Conservation (phyloP, 2,329 filamentous ascomycete species). For the Fusarium chlamydosporum region DNA sequence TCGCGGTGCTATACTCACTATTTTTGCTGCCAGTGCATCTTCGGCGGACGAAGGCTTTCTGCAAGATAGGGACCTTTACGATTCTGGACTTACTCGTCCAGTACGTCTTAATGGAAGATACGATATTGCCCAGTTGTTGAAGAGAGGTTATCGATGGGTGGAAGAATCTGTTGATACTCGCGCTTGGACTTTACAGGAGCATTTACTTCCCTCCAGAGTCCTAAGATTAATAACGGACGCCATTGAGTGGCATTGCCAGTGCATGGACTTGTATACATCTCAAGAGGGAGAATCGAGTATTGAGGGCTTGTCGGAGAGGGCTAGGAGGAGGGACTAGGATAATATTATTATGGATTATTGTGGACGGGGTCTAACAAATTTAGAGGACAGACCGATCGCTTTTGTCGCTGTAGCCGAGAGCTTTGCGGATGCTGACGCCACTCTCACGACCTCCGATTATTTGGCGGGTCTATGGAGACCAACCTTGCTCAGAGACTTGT, state of each 20-base stretch:
- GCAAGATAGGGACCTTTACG: neutral
- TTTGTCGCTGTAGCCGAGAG: neutral
- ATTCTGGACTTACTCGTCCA: neutral
- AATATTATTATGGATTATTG: too few relatives aligned
- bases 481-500: neutral
- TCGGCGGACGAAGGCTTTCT: neutral
- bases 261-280: neutral
- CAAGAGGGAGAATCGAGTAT: neutral
- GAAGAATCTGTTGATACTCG: neutral
- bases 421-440: accelerated
- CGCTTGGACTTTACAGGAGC: neutral
- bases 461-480: neutral
- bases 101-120: accelerated
- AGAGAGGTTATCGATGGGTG: too few relatives aligned
- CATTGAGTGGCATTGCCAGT: neutral
- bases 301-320: too few relatives aligned
- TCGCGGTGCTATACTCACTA: neutral
- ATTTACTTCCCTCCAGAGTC: neutral
- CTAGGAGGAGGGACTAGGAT: too few relatives aligned
- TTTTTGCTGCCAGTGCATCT: neutral
- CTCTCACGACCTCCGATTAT: neutral
- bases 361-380: accelerated
- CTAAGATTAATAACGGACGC: neutral
- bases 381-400: neutral
- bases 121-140: neutral